Evolutionary conservation across 1,284 basidiomycete genomes (phyloP).

Genomic region (Cutaneotrichosporon dermatis): DNA sequence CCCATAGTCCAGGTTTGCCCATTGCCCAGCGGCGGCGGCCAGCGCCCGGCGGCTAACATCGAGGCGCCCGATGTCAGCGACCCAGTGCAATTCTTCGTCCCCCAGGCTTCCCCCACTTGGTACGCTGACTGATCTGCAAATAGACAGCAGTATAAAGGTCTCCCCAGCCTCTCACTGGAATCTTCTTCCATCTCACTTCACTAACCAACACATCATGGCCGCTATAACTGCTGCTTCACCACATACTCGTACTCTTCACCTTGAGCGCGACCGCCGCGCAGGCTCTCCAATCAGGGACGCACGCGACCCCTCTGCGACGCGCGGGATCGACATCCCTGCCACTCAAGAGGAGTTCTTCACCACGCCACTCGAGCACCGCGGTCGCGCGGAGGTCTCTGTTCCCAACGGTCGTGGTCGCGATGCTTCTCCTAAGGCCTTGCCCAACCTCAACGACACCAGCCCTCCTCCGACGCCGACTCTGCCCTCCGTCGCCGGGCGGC

Average conservation of each 20-base stretch:
- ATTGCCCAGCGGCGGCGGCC: no score
- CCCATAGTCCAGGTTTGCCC: no score
- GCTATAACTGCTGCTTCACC: neutral
- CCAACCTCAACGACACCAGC: slow-evolving; percentile 14
- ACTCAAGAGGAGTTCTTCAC: neutral
- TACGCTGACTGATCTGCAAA: no score
- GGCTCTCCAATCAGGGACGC: neutral
- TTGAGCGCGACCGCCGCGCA: neutral
- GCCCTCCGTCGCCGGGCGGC: slow-evolving; percentile 14
- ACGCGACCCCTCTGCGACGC: neutral
- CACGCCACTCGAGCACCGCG: no score
- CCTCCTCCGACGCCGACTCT: slow-evolving; percentile 9
- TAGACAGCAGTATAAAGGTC: no score
- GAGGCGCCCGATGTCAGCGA: no score
- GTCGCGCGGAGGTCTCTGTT: no score
- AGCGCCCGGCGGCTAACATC: no score
- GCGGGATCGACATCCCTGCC: slow-evolving; percentile 1
- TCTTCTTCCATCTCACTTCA: neutral
- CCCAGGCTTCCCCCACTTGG: no score
- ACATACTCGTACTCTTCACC: neutral
- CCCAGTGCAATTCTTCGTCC: no score
- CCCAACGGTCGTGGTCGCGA: slow-evolving; percentile 16
- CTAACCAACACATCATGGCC: neutral
- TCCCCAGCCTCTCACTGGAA: no score
- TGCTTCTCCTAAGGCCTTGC: slow-evolving; percentile 16